Evolutionary conservation across 768 basidiomycete genomes (phyloP).

Genomic region (Galerina sulciceps): DNA sequence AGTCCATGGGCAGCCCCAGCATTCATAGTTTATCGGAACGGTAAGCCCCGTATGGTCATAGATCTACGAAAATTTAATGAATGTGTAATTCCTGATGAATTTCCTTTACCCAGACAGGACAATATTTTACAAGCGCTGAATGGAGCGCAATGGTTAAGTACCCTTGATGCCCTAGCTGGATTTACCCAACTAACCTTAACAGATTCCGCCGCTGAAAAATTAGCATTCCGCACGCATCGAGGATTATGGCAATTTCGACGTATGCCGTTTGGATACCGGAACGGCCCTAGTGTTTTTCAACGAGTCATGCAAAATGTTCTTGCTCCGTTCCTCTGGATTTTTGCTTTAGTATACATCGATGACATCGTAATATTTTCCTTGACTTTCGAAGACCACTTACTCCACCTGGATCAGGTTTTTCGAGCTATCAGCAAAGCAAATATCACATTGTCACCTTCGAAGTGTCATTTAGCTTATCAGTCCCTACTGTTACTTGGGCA

Average conservation of each 20-base stretch:
- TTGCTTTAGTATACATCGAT: constrained; percentile 45
- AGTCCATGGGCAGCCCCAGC: constrained; percentile 41
- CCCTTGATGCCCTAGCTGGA: constrained; percentile 31
- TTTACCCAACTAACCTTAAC: constrained; percentile 39
- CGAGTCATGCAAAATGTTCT: constrained; percentile 41
- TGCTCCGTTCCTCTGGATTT: constrained; percentile 40
- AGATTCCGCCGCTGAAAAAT: constrained; percentile 23
- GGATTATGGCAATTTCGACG: constrained; percentile 44
- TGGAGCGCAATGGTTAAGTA: constrained; percentile 34
- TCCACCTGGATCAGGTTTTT: constrained; percentile 33
- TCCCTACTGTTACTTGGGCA: constrained; percentile 41
- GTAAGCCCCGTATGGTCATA: constrained; percentile 39
- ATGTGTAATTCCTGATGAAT: constrained; percentile 25
- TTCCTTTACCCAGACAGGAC: constrained; percentile 27
- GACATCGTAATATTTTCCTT: constrained; percentile 41
- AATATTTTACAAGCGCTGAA: constrained; percentile 32
- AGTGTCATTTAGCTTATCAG: constrained; percentile 37
- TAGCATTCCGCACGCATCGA: constrained; percentile 40
- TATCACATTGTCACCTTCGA: constrained; percentile 36
- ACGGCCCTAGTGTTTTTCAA: constrained; percentile 45
- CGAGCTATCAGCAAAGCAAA: constrained; percentile 26
- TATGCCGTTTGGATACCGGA: constrained; percentile 43
- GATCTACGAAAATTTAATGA: constrained; percentile 32
- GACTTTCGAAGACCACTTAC: constrained; percentile 31
- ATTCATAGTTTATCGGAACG: constrained; percentile 39